Evolutionary conservation across 73 alveolate genomes (phyloP).

Genomic region (Durusdinium trenchii): DNA sequence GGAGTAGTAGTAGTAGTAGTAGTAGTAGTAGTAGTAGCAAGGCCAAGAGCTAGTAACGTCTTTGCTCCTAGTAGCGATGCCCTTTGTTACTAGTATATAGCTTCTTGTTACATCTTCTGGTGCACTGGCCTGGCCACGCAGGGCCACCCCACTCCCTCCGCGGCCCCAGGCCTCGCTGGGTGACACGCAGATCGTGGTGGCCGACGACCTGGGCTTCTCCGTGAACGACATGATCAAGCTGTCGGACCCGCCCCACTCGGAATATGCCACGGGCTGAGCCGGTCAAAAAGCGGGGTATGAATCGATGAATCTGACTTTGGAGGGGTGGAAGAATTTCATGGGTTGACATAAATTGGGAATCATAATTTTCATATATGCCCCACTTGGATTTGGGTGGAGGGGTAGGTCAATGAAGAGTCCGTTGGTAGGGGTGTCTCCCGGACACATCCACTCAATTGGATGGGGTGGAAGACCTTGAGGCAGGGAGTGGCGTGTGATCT

Average conservation of each 20-base stretch:
- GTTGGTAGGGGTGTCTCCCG: no score
- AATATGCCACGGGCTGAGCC: no score
- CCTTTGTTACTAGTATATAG: neutral
- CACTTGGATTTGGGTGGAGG: no score
- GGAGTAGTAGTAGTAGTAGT: no score
- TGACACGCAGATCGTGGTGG: slow-evolving; percentile 37
- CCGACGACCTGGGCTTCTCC: slow-evolving; percentile 14
- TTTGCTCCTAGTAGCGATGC: neutral
- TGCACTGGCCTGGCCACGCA: neutral
- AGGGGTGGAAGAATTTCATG: no score
- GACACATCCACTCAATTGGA: no score
- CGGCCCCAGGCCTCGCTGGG: neutral
- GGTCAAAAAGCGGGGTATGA: no score
- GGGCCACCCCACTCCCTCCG: neutral
- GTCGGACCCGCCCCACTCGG: neutral
- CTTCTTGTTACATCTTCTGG: neutral
- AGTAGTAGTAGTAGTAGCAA: neutral
- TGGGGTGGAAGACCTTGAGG: no score
- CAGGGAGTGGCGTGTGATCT: no score
- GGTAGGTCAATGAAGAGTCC: neutral
- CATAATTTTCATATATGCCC: no score
- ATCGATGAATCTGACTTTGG: no score
- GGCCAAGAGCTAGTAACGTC: neutral
- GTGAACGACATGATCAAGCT: slow-evolving; percentile 25
- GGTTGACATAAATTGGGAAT: no score